Conservation (phyloP, 2,329 filamentous ascomycete species). For the Didymella sp. region DNA sequence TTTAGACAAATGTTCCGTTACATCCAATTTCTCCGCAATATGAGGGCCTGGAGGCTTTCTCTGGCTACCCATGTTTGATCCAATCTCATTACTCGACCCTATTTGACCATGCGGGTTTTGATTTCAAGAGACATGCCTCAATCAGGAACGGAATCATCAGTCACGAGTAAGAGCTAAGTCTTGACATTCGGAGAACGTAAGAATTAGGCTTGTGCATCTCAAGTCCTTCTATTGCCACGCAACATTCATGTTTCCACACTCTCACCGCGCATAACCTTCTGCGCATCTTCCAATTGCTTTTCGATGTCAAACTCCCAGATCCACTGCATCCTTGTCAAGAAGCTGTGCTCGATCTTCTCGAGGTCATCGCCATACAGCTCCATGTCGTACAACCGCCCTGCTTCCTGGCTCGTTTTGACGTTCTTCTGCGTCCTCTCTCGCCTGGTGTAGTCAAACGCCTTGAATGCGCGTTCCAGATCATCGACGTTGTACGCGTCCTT, state of each 20-base stretch:
- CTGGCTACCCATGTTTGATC: no score
- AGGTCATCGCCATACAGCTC: slow-evolving; percentile 50
- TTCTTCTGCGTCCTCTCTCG: slow-evolving; percentile 39
- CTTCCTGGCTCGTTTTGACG: slow-evolving; percentile 40
- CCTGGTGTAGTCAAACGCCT: slow-evolving; percentile 39
- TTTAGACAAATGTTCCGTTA: no score
- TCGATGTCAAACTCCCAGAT: slow-evolving; percentile 53
- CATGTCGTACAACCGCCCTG: slow-evolving; percentile 51
- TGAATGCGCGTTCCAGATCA: slow-evolving; percentile 46
- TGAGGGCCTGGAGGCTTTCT: no score
- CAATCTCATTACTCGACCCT: no score
- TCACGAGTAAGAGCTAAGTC: no score
- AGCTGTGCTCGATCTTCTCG: slow-evolving; percentile 46
- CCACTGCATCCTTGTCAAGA: slow-evolving; percentile 47
- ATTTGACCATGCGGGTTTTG: no score
- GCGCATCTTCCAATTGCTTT: slow-evolving; percentile 43
- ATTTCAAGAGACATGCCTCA: no score
- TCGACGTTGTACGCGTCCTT: slow-evolving; percentile 37
- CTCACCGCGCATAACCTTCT: slow-evolving; percentile 31
- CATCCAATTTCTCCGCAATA: no score
- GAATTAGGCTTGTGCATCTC: not conserved
- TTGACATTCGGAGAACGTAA: not conserved
- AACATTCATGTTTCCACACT: slow-evolving; percentile 13
- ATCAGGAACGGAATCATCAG: no score
- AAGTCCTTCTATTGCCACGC: not conserved